Evolutionary conservation across 495 filamentous ascomycete species (phyloP), one percentile per base, ranked within the genome.

Genomic region (Neurospora sp.): DNA sequence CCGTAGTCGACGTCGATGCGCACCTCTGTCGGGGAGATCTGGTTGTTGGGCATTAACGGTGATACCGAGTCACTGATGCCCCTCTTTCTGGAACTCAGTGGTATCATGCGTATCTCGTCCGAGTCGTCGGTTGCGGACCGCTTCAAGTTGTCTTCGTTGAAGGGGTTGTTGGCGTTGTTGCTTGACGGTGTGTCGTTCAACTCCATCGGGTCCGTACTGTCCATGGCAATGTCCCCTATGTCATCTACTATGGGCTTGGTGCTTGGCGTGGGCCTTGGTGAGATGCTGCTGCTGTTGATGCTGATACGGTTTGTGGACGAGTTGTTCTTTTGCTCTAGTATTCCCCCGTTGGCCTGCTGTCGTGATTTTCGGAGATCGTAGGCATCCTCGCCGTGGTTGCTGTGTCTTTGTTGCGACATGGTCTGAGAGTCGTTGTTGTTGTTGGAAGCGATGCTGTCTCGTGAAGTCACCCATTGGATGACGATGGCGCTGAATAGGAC

Each of bases 401-500:
- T 35, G 31, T 40, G 74, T 16, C 46, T 44, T 3, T 46, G 42
- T 18, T 76, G 72, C 1, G 76, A 77, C 35, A 74, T 46, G 12
- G 77, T 74, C 3, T 72, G n/a, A 20, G 75, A 76, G n/a, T 74
- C 72, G 35, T 66, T 69, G 71, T 41, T 69, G 71, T 41, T 54
- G 41, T 27, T n/a, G 12, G 72, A 69, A 18, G 70, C 71, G 72
- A 75, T 77, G 76, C 79, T 82, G 80, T 87, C 86, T 74, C 79
- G 79, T n/a, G 83, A 83, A 9, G 86, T 87, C 70, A 87, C 81
- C 87, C 86, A 88, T 77, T 87, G 85, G 72, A 88, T 85, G 35
- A 87, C 83, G 23, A 86, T 72, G 39, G 84, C 82, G 54, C 82
- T 84, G 82, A 88, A 87, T 72, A 88, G 83, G 40, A 88, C 85